These are phyloP conservation scores for Alternaria dauci DNA, from an alignment of 2,329 filamentous ascomycete genomes.

Conservation along the genomic window DNA sequence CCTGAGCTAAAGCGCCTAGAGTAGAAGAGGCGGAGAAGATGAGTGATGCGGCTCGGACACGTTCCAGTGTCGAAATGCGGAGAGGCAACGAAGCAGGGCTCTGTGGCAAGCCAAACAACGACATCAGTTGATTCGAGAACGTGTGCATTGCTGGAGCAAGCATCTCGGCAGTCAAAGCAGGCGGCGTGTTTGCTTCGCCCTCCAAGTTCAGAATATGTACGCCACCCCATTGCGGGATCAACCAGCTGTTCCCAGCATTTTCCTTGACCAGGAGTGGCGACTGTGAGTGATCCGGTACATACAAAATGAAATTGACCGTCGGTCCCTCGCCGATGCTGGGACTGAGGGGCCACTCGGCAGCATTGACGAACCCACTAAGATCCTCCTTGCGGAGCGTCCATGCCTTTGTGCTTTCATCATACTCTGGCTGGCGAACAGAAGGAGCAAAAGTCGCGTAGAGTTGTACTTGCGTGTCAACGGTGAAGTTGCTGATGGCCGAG, in stretches of 20 bases:
- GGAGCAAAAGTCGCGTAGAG: slow-evolving; percentile 79
- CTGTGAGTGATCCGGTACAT: slow-evolving; percentile 75
- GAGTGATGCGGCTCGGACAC: slow-evolving; percentile 85
- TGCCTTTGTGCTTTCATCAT: slow-evolving; percentile 62
- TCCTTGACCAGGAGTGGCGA: slow-evolving; percentile 68
- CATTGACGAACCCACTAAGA: slow-evolving; percentile 93
- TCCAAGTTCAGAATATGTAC: slow-evolving; percentile 73
- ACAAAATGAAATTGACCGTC: slow-evolving; percentile 95
- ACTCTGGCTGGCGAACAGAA: slow-evolving; percentile 66
- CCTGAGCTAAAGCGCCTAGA: slow-evolving; percentile 86
- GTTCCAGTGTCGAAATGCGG: slow-evolving; percentile 81
- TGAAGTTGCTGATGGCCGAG: slow-evolving; percentile 89
- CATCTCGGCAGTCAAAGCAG: slow-evolving; percentile 68
- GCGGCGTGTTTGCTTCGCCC: slow-evolving; percentile 40
- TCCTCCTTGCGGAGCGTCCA: slow-evolving; percentile 83
- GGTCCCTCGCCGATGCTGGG: slow-evolving; percentile 93
- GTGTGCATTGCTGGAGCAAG: slow-evolving; percentile 84
- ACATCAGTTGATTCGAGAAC: slow-evolving; percentile 89
- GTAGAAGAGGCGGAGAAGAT: slow-evolving; percentile 91
- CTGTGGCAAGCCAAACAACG: slow-evolving; percentile 84
- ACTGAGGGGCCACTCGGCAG: slow-evolving; percentile 95
- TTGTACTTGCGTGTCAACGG: slow-evolving; percentile 94
- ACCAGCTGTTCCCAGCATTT: slow-evolving; percentile 77
- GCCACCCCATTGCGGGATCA: slow-evolving; percentile 95
- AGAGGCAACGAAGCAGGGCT: slow-evolving; percentile 81